Evolutionary conservation across 345 rosid genomes (phyloP), one percentile per base, ranked within the genome.

Genomic region (Eucalyptus tenuipes): DNA sequence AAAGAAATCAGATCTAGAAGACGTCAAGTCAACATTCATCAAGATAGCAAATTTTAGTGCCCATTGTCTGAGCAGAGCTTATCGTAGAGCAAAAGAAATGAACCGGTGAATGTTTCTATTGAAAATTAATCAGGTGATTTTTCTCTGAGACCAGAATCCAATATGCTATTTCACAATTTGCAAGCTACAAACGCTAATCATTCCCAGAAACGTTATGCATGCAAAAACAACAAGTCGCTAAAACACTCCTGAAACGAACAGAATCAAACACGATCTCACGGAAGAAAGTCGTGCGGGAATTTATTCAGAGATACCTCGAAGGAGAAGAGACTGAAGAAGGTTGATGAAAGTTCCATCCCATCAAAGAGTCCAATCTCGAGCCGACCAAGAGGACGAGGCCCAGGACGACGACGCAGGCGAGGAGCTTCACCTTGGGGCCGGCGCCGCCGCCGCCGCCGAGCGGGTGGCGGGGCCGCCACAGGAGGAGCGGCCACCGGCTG

Each of bases 341-440:
- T 27, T 49, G 59, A 75, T 89, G 89, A 52, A 88, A 87, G 66
- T 88, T 91, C 92, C 92, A 89, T 44, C 91, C 91, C 91, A 89
- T 81, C 40, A 89, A 57, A 61, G 79, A 89, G 91, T 37, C 66
- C 27, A 89, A 75, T 57, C 71, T 80, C 37, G 86, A 89, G 55
- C 87, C 29, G 59, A 89, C 47, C 14, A 81, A 91, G 87, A 64
- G 22, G 79, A 88, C 75, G 86, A 88, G 52, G 89, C 91, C 87
- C 64, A 91, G 86, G 33, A 50, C 71, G 15, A 71, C 40, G 61
- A 91, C 27, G 37, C 33, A 86, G 64, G 45, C 57, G 12, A 91
- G 71, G 42, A 88, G 89, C 89, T 81, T 89, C 85, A 82, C 9
- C 85, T 86, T 91, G 68, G 64, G 9, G 27, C 87, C 71, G 40